phyloP scores from a whole-genome alignment of 2,329 filamentous ascomycete species.

The Aurifilum marmelostoma region DNA sequence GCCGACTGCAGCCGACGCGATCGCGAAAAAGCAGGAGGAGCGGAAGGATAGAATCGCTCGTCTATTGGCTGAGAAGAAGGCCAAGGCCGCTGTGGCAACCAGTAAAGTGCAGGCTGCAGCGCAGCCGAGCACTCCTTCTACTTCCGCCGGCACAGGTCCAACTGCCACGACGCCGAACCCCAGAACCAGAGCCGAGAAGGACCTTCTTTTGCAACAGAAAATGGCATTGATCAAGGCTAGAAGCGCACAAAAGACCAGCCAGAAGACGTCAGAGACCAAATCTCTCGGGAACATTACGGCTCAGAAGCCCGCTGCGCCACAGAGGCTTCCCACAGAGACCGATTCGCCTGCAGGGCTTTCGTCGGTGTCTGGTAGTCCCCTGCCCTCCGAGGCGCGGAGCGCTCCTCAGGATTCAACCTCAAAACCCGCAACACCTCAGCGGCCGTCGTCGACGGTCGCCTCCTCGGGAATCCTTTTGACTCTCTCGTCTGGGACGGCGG shows the following conservation, averaged over 20 bases:
- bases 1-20: constrained; percentile 23
- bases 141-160: constrained; percentile 10
- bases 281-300: constrained; percentile 18
- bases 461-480: constrained; percentile 10
- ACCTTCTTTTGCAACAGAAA: constrained; percentile 73
- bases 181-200: constrained; percentile 69
- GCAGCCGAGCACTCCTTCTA: constrained; percentile 7
- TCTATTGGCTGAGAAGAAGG: constrained; percentile 72
- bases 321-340: constrained; percentile 6
- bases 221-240: constrained; percentile 68
- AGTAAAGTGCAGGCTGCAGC: constrained; percentile 26
- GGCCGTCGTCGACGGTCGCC: not conserved
- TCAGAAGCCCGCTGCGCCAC: constrained; percentile 6
- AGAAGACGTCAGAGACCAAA: constrained; percentile 22
- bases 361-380: not conserved
- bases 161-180: constrained; percentile 33
- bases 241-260: constrained; percentile 45
- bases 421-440: constrained; percentile 5
- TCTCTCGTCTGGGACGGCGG: constrained; percentile 26
- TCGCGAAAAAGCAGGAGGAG: constrained; percentile 55
- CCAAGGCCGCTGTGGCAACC: constrained; percentile 46
- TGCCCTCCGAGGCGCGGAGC: not conserved
- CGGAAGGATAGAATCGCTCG: constrained; percentile 78
- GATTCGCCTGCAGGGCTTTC: constrained; percentile 9
- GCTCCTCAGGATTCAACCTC: not conserved